Evolutionary conservation across 2,329 filamentous ascomycete species (phyloP).

Genomic region (Alternaria ventricosa): DNA sequence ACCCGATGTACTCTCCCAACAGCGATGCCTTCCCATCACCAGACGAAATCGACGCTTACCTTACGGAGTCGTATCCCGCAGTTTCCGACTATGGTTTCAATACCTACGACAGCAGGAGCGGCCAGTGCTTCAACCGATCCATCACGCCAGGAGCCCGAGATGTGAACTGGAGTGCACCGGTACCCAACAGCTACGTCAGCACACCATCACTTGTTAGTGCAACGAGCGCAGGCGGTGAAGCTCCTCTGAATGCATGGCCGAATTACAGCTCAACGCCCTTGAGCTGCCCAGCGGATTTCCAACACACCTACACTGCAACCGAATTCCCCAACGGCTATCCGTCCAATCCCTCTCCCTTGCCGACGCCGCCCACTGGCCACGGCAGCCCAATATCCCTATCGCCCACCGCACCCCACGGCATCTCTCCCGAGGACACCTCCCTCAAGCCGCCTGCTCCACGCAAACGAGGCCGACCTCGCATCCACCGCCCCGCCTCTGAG

Average conservation of each 20-base stretch:
- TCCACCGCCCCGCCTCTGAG: constrained; percentile 9
- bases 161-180: constrained; percentile 4
- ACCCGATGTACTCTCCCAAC: constrained; percentile 8
- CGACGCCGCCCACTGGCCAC: constrained; percentile 2
- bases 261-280: constrained; percentile 2
- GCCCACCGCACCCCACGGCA: neutral
- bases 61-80: constrained; percentile 4
- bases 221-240: neutral
- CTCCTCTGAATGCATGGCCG: constrained; percentile 5
- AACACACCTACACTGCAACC: constrained; percentile 2
- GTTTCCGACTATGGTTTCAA: constrained; percentile 5
- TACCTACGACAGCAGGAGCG: neutral
- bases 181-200: constrained; percentile 5
- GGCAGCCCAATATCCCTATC: constrained; percentile 3
- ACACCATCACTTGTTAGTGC: neutral
- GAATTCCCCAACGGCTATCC: constrained; percentile 1
- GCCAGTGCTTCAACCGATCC: constrained; percentile 1
- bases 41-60: constrained; percentile 6
- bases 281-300: constrained; percentile 3
- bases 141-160: neutral
- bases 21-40: constrained; percentile 11
- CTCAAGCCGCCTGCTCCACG: constrained; percentile 8
- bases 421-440: neutral
- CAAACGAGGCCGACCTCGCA: constrained; percentile 11
- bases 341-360: constrained; percentile 8